Evolutionary conservation across 371 early-diverging fungal genomes (phyloP), one percentile per base, ranked within the genome.

Genomic region (Mortierella sp.): DNA sequence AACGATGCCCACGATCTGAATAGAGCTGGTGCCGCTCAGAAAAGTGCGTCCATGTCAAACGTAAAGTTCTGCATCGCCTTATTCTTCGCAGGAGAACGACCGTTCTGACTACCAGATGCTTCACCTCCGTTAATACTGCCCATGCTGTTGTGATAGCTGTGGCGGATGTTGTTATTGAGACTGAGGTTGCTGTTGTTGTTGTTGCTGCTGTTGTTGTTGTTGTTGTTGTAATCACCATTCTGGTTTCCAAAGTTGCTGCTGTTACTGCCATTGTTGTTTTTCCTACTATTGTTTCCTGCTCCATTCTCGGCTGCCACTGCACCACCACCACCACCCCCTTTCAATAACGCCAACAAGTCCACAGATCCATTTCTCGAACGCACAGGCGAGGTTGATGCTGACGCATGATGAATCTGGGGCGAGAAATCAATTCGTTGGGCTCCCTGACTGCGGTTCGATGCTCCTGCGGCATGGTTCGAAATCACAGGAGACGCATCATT

Each of bases 21-120:
- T n/a, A n/a, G n/a, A n/a, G n/a, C n/a, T n/a, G n/a, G n/a, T n/a
- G n/a, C n/a, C n/a, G n/a, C n/a, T 47, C 31, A 73, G 26, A 67
- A 58, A 11, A 73, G 46, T n/a, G 73, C 68, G 31, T 73, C 67
- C 59, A 73, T 15, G 28, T 73, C 73, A 55, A 73, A 73, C 6
- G 58, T 46, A 66, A 73, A 73, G 54, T 73, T 62, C 39, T 67
- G 67, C 73, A 73, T 73, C 23, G 42, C 44, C 48, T 32, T 61
- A 41, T 60, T 21, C 49, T 72, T 72, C 41, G 37, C 58, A 14
- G 66, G 46, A 6, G 28, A 30, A 24, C 50, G 46, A 28, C 37
- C 47, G 11, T 27, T 30, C 11, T 21, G 34, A 24, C 41, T 39
- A 15, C 32, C 37, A 5, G 52, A 32, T 19, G 50, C 21, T 8